Evolutionary conservation across 306 rosid species (phyloP), one percentile per base, ranked within the genome.

Genomic region (Albizia julibrissin): DNA sequence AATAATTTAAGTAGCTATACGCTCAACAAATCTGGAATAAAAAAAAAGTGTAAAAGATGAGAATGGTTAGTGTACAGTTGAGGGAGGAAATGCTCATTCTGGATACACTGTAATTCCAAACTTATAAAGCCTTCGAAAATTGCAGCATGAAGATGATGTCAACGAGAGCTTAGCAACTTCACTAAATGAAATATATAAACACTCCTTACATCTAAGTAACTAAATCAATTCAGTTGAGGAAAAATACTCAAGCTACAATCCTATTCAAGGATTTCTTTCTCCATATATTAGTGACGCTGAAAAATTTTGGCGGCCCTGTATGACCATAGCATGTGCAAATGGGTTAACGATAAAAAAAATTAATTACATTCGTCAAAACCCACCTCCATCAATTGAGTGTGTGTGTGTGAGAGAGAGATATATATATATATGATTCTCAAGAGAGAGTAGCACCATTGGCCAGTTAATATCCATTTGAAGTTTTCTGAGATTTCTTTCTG

Each of bases 401-500:
- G 31, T 12, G 8, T 12, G 18, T 4, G 31, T 3, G 12, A 31
- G 76, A 22, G 26, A 64, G 5, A 4, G 3, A 12, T n/a, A 31
- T 46, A 58, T 5, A 8, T 19, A 31, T 56, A 66, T 67, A 79
- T 39, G 76, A 40, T 40, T 69, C 69, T 13, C 69, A 43, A 33
- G 18, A 26, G 31, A 16, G 62, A 69, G 76, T 83, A 44, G n/a
- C 78, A 18, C 34, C 10, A 12, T 40, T 12, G 58, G 70, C 75
- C 83, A 49, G 81, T 85, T 82, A 85, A 68, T 76, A 73, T 22
- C 99, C 98, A 80, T 93, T 95, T 54, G 93, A 65, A 29, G 88
- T 78, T 88, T 93, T 92, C 82, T 88, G 97, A 29, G 98, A 85
- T 79, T 92, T 95, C 85, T 95, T 95, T 86, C 90, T 92, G 91